Evolutionary conservation across 805 yeast genomes (phyloP), one percentile per base, ranked within the genome.

Genomic region (Candida cerambycidarum): DNA sequence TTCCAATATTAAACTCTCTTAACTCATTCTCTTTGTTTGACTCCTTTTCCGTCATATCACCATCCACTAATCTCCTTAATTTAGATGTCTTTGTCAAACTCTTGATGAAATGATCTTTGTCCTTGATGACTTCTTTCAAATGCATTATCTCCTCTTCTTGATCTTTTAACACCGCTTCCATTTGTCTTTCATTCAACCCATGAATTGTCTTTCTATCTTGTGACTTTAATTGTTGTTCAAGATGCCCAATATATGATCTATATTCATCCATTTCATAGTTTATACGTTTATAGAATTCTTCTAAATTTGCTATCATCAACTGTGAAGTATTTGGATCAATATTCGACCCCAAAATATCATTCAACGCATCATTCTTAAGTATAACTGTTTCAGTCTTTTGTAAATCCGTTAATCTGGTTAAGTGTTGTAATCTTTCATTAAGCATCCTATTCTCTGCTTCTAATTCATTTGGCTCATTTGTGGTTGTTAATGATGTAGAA

Each of bases 21-120:
- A 40, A 36, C 15, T 42, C 43, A 35, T 42, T 45, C 12, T 23
- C 18, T n/a, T 38, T 39, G n/a, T 27, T 32, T 51, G 15, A 6
- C 5, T 12, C 8, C 14, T 34, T 44, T 4, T 44, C 47, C 25
- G 44, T 58, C 4, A 46, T 36, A 42, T 57, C 65, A 11, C 69
- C 59, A 31, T 68, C 75, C 8, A 69, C 73, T 24, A 70, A 50
- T 39, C 73, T 56, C 25, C 90, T 73, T 25, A 84, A 72, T 53
- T 81, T 74, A 27, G 79, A 73, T 2, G 87, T 78, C 35, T 84
- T 79, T 27, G 83, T 79, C 43, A 89, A 65, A 1, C 92, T 89
- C 46, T 76, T 79, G 44, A 89, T 85, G 49, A 89, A 82, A 35
- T 82, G 80, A 52, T 89, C 95, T 59, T 89, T 89, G 48, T 85